These are phyloP conservation scores for Sporothrix curviconia DNA, from an alignment of 2,329 filamentous ascomycete genomes.

Conservation along the genomic window DNA sequence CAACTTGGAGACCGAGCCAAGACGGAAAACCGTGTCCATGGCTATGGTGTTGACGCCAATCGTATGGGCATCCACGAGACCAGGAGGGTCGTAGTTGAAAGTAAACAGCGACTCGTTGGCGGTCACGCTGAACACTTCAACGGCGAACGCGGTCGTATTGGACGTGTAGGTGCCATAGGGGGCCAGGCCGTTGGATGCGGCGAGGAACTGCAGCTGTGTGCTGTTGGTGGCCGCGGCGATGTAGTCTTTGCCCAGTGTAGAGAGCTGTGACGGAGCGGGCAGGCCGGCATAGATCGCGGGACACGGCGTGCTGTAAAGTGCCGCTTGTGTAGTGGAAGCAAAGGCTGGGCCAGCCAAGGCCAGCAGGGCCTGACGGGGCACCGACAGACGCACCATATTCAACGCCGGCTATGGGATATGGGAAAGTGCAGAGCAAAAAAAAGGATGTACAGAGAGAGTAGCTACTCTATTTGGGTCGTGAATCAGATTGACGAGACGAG, in stretches of 20 bases:
- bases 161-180: neutral
- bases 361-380: too few relatives aligned
- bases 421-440: too few relatives aligned
- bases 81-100: neutral
- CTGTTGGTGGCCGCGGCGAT: neutral
- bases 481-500: too few relatives aligned
- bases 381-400: too few relatives aligned
- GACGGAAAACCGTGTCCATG: constrained; percentile 29
- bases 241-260: neutral
- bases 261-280: neutral
- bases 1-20: constrained; percentile 32
- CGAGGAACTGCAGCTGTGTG: neutral
- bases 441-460: neutral
- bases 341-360: too few relatives aligned
- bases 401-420: too few relatives aligned
- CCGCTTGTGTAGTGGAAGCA: neutral
- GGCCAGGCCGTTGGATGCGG: neutral
- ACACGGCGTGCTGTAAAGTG: neutral
- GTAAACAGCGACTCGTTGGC: neutral
- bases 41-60: constrained; percentile 21
- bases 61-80: neutral
- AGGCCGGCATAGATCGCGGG: neutral
- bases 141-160: neutral
- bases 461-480: too few relatives aligned
- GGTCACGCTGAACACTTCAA: constrained; percentile 1